These are phyloP conservation scores for Drechslerella dactyloides DNA, from an alignment of 2,329 filamentous ascomycete species.

Conservation along the genomic window DNA sequence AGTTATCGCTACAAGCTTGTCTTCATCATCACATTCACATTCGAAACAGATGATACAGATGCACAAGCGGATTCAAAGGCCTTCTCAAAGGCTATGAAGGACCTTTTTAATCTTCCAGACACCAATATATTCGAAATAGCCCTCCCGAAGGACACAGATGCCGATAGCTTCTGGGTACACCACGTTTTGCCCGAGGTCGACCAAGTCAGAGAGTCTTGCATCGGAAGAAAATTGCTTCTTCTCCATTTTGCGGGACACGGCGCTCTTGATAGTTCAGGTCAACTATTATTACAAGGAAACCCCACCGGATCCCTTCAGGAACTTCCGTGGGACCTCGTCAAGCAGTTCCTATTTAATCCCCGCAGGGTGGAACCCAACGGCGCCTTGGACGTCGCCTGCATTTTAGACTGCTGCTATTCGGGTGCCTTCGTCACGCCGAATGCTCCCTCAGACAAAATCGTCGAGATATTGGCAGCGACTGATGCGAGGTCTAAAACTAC, in stretches of 20 bases:
- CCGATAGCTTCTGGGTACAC: background rate
- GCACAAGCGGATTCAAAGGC: background rate
- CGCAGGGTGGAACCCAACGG: too few species aligned
- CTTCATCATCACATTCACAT: background rate
- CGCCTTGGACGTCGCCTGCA: too few species aligned
- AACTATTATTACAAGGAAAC: background rate
- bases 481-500: background rate
- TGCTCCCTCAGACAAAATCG: background rate
- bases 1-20: too few species aligned
- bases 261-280: background rate
- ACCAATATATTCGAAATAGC: constrained; percentile 1
- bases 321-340: too few species aligned
- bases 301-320: too few species aligned
- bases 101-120: background rate
- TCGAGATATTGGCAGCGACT: constrained; percentile 7
- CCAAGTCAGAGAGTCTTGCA: background rate
- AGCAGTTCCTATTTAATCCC: too few species aligned
- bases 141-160: background rate
- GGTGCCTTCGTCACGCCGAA: background rate
- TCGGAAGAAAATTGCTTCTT: background rate
- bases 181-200: background rate
- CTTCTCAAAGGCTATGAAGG: background rate
- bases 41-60: constrained; percentile 1
- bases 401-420: too few species aligned
- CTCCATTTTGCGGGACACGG: constrained; percentile 9